Evolutionary conservation across 2,329 filamentous ascomycete species (phyloP), one percentile per base, ranked within the genome.

Genomic region (Apiospora marii): DNA sequence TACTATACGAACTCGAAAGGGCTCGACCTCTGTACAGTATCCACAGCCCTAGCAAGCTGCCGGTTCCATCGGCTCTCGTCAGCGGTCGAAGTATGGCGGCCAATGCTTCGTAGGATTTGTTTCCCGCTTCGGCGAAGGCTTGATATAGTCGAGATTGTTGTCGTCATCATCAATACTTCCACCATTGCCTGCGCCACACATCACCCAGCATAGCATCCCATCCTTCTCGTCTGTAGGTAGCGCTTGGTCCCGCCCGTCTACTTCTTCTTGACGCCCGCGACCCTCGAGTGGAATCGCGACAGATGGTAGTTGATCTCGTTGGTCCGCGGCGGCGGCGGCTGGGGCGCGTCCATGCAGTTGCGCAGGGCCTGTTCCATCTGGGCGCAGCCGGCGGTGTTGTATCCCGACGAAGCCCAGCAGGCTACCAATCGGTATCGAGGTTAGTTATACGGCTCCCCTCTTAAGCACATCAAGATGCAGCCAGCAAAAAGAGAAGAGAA

Each of bases 291-390:
- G 89, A 86, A 97, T 86, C 96, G 90, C 76, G 90, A 89, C 61
- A 98, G 86, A 82, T 98, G 95, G 87, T 95, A 95, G 85, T 98
- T 98, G 89, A 98, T 95, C 75, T 89, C 91, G 82, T 91, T 96
- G 85, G 92, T 94, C 81, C 90, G 89, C 44, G 81, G 79, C 70
- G 82, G 80, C 16, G 83, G 78, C 73, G 82, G 86, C 87, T 79
- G 90, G 74, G 92, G 91, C 72, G 89, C 89, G 85, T 98, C 96
- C 94, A 98, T 98, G 84, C 91, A 93, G 44, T 83, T 82, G 41
- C 91, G 88, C 73, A 93, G 84, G 70, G 90, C 86, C 72, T 86
- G 86, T 82, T 92, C 90, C 76, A 92, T 80, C 58, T 86, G 85
- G 34, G 86, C 85, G 80, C 90, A 92, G 49, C 89, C 90, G 16